Conservation (phyloP, 2,329 filamentous ascomycete genomes). For the Reticulascus tulasneorum region DNA sequence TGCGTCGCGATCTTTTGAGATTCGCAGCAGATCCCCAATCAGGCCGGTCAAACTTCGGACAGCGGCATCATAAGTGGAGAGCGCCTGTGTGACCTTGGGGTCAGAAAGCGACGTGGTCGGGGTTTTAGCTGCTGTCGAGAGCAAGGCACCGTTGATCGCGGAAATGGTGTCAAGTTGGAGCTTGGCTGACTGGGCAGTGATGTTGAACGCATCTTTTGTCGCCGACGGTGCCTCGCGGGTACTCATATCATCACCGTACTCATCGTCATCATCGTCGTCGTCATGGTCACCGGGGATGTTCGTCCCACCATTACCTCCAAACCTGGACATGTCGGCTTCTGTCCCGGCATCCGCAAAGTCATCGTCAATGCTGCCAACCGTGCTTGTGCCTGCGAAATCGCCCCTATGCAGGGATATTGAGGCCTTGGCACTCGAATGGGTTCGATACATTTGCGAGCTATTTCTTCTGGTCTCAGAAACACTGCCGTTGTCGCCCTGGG, state of each 20-base stretch:
- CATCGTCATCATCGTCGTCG: constrained; percentile 69
- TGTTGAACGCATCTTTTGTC: constrained; percentile 92
- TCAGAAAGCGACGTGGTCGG: constrained; percentile 73
- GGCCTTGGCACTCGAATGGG: constrained; percentile 31
- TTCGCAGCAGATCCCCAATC: constrained; percentile 81
- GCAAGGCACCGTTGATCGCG: constrained; percentile 77
- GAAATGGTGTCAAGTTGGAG: constrained; percentile 82
- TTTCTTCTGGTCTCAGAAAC: constrained; percentile 38
- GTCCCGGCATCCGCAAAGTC: constrained; percentile 47
- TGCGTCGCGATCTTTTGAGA: constrained; percentile 88
- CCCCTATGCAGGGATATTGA: constrained; percentile 27
- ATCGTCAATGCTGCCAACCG: constrained; percentile 46
- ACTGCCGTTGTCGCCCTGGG: constrained; percentile 50
- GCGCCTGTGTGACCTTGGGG: constrained; percentile 68
- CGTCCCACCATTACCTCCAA: constrained; percentile 29
- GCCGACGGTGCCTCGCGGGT: constrained; percentile 68
- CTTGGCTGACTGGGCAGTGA: constrained; percentile 92
- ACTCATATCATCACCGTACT: constrained; percentile 71
- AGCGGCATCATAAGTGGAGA: constrained; percentile 83
- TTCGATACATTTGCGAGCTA: constrained; percentile 42
- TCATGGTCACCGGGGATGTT: constrained; percentile 51
- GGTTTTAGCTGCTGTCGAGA: constrained; percentile 65
- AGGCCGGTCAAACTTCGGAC: constrained; percentile 83
- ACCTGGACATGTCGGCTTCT: constrained; percentile 36
- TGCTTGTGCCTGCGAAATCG: constrained; percentile 37